Base-by-base conservation (phyloP, 148 eudicot genomes). In the Cornus suecica region DNA sequence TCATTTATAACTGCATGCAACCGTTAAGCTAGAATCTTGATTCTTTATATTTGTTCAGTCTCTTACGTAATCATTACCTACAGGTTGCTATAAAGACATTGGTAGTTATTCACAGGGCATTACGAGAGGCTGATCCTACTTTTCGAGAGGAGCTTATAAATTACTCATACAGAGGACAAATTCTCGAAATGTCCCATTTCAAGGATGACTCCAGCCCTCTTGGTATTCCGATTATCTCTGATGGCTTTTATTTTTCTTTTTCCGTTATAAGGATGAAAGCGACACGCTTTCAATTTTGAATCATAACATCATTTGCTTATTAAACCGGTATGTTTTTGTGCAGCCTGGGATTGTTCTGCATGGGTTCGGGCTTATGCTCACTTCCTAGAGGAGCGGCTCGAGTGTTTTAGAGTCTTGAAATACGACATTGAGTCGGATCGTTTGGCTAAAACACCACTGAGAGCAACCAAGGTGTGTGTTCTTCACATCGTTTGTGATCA, bases 281-380 rank as follows among this genome's bases (percentile, higher is more conserved):
- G 42, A 37, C 0, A 37, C 7, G 42, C 42, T 37, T 37, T 37
- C 42, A 6, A 10, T 37, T 37, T 4, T 37, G 42, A 37, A 37
- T 37, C 42, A 4, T 37, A 3, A 10, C 7, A 37, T 8, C 7
- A 23, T 58, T 42, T 45, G 4, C 10, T 45, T 25, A 10, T 31
- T 10, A 22, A 41, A 30, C 22, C 68, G 16, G 6, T 28, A 25
- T 24, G 25, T 64, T 24, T 45, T 62, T 27, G 20, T 67, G 84
- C 83, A 94, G 99, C 97, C 56, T 95, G 97, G 97, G 99, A 95
- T 84, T 95, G 97, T 79, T 95, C 99, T 58, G 99, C 97, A 11
- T 95, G 99, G 97, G 90, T 93, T 22, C 90, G 99, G 8, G 88
- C 99, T 24, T 95, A 95, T 77, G 97, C 97, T 14, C 91, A 88